phyloP scores from a whole-genome alignment of 140 eudicot genomes.

The Flaveria floridana region DNA sequence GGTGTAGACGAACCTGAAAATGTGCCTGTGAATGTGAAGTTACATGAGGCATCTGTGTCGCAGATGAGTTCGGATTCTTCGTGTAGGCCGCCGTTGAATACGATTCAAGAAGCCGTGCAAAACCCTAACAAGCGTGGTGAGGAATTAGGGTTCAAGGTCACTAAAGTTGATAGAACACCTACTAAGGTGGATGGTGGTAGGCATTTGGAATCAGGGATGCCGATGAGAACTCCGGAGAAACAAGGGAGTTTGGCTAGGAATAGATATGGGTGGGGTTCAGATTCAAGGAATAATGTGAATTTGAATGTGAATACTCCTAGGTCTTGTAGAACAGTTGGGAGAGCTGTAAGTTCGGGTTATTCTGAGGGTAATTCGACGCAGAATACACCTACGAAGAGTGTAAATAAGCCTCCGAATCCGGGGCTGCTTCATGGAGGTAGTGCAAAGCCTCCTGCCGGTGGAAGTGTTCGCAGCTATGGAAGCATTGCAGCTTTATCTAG shows the following conservation, averaged over 20 bases:
- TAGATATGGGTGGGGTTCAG: slow-evolving; percentile 61
- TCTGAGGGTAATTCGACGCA: slow-evolving; percentile 65
- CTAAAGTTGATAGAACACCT: slow-evolving; percentile 61
- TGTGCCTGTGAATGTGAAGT: slow-evolving; percentile 48
- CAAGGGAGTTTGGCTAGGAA: slow-evolving; percentile 39
- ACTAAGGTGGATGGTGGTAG: slow-evolving; percentile 46
- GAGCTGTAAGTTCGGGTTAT: slow-evolving; percentile 49
- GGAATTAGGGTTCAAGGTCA: slow-evolving; percentile 40
- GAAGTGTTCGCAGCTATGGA: slow-evolving; percentile 46
- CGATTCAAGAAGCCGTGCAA: slow-evolving; percentile 50
- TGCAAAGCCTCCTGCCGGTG: slow-evolving; percentile 47
- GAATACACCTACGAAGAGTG: slow-evolving; percentile 85
- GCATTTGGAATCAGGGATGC: slow-evolving; percentile 39
- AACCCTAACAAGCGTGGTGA: slow-evolving; percentile 39
- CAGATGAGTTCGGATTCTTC: slow-evolving; percentile 39
- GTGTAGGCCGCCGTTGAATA: slow-evolving; percentile 58
- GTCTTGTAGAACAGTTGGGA: slow-evolving; percentile 52
- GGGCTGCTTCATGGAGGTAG: slow-evolving; percentile 52
- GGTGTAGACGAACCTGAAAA: slow-evolving; percentile 67
- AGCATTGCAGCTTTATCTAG: slow-evolving; percentile 52
- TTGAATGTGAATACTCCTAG: slow-evolving; percentile 54
- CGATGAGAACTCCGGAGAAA: slow-evolving; percentile 69
- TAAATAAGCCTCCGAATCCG: slow-evolving; percentile 76
- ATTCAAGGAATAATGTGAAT: slow-evolving; percentile 43
- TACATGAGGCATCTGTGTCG: slow-evolving; percentile 35